phyloP scores from a whole-genome alignment of 139 green algal genomes.

The Pycnococcus provasolii region DNA sequence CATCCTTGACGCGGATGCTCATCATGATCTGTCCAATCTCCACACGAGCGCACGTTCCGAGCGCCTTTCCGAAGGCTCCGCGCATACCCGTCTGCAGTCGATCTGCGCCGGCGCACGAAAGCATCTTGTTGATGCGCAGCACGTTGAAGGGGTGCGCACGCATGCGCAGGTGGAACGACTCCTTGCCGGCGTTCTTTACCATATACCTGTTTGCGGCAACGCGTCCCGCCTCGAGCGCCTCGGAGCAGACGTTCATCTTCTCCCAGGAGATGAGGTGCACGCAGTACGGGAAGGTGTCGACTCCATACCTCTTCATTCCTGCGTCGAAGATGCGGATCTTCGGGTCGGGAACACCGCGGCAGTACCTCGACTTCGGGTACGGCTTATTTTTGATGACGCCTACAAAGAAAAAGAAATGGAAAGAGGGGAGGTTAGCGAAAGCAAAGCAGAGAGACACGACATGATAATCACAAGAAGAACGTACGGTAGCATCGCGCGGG shows the following conservation, averaged over 20 bases:
- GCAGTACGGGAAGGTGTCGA: constrained; percentile 89
- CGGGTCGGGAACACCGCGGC: constrained; percentile 93
- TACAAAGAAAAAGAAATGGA: too few species aligned
- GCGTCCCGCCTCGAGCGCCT: constrained; percentile 90
- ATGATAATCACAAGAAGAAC: too few species aligned
- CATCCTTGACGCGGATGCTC: constrained; percentile 88
- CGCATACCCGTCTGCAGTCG: constrained; percentile 98
- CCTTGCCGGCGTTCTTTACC: constrained; percentile 92
- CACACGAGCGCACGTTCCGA: constrained; percentile 77
- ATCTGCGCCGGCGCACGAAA: constrained; percentile 98
- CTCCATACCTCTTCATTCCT: constrained; percentile 81
- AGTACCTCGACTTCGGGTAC: constrained; percentile 98
- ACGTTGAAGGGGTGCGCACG: constrained; percentile 98
- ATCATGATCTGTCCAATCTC: constrained; percentile 95
- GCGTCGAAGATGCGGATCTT: constrained; percentile 99
- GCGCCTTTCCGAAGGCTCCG: constrained; percentile 94
- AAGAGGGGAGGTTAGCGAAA: too few species aligned
- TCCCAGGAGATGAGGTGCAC: constrained; percentile 91
- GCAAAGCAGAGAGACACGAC: too few species aligned
- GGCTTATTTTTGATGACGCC: constrained; percentile 97
- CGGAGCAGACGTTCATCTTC: constrained; percentile 78
- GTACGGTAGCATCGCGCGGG: constrained; percentile 78
- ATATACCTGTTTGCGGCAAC: constrained; percentile 99
- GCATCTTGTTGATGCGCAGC: constrained; percentile 99
- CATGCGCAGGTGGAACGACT: constrained; percentile 95